phyloP scores from a whole-genome alignment of 352 stramenopile genomes.

The Phytophthora pisi region DNA sequence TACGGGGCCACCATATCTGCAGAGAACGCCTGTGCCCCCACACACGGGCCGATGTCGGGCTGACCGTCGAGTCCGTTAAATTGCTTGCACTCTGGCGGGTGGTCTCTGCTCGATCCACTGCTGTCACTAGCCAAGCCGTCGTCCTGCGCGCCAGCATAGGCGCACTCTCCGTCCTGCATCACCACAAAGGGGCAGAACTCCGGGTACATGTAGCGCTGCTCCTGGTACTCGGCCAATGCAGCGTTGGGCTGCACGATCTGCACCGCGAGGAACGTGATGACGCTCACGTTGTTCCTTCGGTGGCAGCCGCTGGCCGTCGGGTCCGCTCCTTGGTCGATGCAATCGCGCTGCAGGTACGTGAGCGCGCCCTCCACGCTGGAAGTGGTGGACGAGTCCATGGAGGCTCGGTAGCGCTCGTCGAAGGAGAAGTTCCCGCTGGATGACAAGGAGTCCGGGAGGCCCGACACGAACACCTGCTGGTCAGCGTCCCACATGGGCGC shows the following conservation, averaged over 20 bases:
- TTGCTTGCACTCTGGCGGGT: slow-evolving; percentile 63
- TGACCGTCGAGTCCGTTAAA: slow-evolving; percentile 65
- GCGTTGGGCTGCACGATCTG: slow-evolving; percentile 61
- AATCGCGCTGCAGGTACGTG: slow-evolving; percentile 77
- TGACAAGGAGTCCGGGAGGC: slow-evolving; percentile 18
- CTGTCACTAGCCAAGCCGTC: slow-evolving; percentile 30
- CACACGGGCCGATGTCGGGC: slow-evolving; percentile 59
- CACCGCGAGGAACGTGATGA: slow-evolving; percentile 72
- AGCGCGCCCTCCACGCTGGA: slow-evolving; percentile 71
- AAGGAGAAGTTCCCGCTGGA: slow-evolving; percentile 28
- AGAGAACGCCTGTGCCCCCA: slow-evolving; percentile 59
- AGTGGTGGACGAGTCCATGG: slow-evolving; percentile 72
- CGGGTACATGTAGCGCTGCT: slow-evolving; percentile 59
- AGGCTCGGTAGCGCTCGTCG: slow-evolving; percentile 49
- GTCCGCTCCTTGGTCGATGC: slow-evolving; percentile 56
- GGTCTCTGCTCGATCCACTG: slow-evolving; percentile 13
- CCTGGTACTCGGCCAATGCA: slow-evolving; percentile 69
- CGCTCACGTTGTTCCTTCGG: slow-evolving; percentile 63
- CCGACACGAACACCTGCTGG: slow-evolving; percentile 57
- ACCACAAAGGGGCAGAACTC: slow-evolving; percentile 77
- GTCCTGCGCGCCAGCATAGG: slow-evolving; percentile 34
- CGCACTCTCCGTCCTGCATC: slow-evolving; percentile 64
- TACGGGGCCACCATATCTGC: slow-evolving; percentile 68
- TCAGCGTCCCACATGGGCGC: slow-evolving; percentile 55
- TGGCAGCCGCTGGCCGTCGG: slow-evolving; percentile 39